These are phyloP conservation scores for Podila epicladia DNA, from an alignment of 192 early-diverging fungal species.

Conservation along the genomic window DNA sequence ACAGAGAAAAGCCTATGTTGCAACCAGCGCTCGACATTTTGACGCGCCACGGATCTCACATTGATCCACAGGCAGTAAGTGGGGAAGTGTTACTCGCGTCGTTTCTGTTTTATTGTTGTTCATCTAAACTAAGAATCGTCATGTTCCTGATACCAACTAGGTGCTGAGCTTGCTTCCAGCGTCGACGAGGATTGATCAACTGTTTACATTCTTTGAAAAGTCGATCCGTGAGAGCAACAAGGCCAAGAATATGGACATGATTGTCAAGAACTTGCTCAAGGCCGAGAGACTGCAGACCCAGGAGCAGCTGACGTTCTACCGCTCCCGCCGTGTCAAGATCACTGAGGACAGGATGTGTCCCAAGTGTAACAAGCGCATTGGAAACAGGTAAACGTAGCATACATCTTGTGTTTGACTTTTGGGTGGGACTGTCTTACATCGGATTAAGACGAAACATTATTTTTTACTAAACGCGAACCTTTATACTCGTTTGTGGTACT, in stretches of 20 bases:
- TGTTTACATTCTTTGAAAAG: constrained; percentile 71
- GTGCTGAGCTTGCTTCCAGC: constrained; percentile 55
- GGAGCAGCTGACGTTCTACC: constrained; percentile 68
- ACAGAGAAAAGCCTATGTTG: constrained; percentile 57
- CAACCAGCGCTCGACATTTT: constrained; percentile 69
- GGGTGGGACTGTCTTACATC: too few species aligned
- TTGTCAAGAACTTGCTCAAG: constrained; percentile 76
- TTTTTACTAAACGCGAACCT: constrained; percentile 3
- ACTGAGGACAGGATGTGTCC: constrained; percentile 84
- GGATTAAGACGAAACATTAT: neutral
- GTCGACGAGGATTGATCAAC: constrained; percentile 44
- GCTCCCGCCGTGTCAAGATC: constrained; percentile 68
- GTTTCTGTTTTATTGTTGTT: neutral
- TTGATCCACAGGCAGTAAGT: constrained; percentile 65
- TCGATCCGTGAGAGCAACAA: constrained; percentile 70
- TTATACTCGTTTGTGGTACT: constrained; percentile 1
- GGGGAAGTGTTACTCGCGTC: too few species aligned
- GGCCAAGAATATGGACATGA: constrained; percentile 66
- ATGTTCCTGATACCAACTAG: constrained; percentile 12
- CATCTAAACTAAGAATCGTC: neutral
- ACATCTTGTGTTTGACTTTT: neutral
- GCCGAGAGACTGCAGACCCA: constrained; percentile 76
- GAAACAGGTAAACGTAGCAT: constrained; percentile 56
- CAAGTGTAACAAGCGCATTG: constrained; percentile 71
- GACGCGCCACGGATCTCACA: constrained; percentile 71